phyloP scores from a whole-genome alignment of 1,284 basidiomycete species.

The Mycosarcoma mackinlayi region DNA sequence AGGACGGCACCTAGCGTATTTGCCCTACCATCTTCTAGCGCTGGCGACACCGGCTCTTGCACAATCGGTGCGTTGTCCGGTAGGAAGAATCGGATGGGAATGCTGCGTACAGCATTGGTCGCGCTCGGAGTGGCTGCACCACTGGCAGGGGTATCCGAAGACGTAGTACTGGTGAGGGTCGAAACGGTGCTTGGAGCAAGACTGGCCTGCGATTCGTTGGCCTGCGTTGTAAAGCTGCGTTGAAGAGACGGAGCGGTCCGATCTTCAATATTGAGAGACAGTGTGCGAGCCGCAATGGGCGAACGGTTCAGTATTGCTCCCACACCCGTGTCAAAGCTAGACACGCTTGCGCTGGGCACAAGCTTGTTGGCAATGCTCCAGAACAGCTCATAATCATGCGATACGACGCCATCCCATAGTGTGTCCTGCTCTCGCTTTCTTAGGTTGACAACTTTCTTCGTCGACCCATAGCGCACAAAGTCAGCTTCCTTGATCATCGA shows the following conservation, averaged over 20 bases:
- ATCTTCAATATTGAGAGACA: slow-evolving; percentile 38
- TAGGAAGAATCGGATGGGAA: slow-evolving; percentile 83
- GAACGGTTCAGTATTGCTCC: slow-evolving; percentile 6
- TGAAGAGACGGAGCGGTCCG: slow-evolving; percentile 11
- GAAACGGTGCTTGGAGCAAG: slow-evolving; percentile 43
- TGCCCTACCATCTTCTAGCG: slow-evolving; percentile 67
- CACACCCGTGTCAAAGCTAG: neutral
- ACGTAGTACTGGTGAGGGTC: slow-evolving; percentile 32
- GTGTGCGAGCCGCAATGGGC: slow-evolving; percentile 15
- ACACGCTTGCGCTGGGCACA: slow-evolving; percentile 64
- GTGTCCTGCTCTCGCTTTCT: slow-evolving; percentile 58
- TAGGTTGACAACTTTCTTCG: slow-evolving; percentile 57
- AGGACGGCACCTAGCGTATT: slow-evolving; percentile 70
- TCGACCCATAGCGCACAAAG: slow-evolving; percentile 61
- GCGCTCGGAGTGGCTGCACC: slow-evolving; percentile 15
- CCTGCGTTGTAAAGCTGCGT: slow-evolving; percentile 35
- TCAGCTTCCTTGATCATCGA: slow-evolving; percentile 63
- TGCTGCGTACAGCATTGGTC: slow-evolving; percentile 30
- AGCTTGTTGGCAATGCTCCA: slow-evolving; percentile 90
- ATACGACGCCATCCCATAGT: slow-evolving; percentile 57
- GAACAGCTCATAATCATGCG: slow-evolving; percentile 94
- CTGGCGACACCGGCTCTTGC: slow-evolving; percentile 85
- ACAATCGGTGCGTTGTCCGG: slow-evolving; percentile 86
- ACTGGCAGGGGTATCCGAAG: slow-evolving; percentile 26
- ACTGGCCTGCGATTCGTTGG: slow-evolving; percentile 41